Evolutionary conservation across 768 basidiomycete species (phyloP).

Genomic region (Mycena latifolia): DNA sequence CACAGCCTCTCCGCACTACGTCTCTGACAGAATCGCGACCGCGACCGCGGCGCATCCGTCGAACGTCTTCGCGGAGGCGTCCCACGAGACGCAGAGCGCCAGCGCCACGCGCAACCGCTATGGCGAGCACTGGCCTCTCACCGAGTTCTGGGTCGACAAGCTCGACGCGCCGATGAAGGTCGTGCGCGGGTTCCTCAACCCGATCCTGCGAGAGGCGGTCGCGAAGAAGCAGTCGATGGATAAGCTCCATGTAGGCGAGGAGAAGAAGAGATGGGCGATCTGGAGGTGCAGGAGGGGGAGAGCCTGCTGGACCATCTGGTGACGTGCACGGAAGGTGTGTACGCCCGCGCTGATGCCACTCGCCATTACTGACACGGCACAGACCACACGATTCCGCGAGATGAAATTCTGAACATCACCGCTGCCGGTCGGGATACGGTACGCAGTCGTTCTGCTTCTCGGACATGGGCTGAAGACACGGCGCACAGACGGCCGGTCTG

Average conservation of each 20-base stretch:
- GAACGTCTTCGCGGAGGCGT: conserved; percentile 59
- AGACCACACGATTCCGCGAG: conserved; percentile 57
- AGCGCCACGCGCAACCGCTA: conserved; percentile 53
- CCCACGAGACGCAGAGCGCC: conserved; percentile 60
- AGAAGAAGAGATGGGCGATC: conserved; percentile 41
- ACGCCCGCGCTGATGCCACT: not conserved
- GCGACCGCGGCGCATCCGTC: conserved; percentile 6
- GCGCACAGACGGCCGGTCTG: conserved; percentile 57
- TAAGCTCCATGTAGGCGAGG: conserved; percentile 4
- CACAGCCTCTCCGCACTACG: conserved; percentile 52
- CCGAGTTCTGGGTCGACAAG: conserved; percentile 65
- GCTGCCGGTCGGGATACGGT: conserved; percentile 61
- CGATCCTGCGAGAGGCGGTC: conserved; percentile 63
- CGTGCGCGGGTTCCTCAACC: conserved; percentile 65
- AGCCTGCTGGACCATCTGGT: conserved; percentile 66
- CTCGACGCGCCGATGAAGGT: conserved; percentile 58
- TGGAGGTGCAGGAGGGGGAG: conserved; percentile 54
- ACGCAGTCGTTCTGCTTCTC: conserved; percentile 5
- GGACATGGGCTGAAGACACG: not conserved
- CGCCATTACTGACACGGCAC: not conserved
- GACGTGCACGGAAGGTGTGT: conserved; percentile 65
- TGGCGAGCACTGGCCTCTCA: conserved; percentile 63
- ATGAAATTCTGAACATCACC: conserved; percentile 59
- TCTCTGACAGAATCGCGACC: conserved; percentile 1
- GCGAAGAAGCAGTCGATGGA: conserved; percentile 47